These are phyloP conservation scores for Parasarocladium wereldwijsianum DNA, from an alignment of 2,329 filamentous ascomycete species.

Conservation along the genomic window DNA sequence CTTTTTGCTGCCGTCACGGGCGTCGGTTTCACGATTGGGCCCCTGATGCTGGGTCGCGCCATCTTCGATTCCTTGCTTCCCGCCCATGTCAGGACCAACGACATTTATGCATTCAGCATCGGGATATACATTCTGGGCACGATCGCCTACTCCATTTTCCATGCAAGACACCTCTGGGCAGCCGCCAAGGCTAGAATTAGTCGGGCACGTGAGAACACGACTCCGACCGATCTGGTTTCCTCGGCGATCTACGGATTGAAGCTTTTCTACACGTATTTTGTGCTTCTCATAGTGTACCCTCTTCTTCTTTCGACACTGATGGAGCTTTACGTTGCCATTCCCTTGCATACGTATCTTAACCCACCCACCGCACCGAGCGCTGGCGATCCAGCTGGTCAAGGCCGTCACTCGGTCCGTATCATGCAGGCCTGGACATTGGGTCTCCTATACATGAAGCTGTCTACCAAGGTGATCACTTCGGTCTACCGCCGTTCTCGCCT, in stretches of 20 bases:
- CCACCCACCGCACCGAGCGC: conserved; percentile 15
- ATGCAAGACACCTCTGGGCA: conserved; percentile 26
- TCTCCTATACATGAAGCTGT: conserved; percentile 76
- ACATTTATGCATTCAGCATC: conserved; percentile 90
- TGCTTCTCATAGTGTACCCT: conserved; percentile 67
- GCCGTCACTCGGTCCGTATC: conserved; percentile 61
- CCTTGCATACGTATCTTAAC: conserved; percentile 66
- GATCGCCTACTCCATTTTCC: conserved; percentile 44
- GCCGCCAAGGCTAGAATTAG: conserved; percentile 5
- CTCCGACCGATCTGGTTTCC: conserved; percentile 9
- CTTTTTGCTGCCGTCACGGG: conserved; percentile 81
- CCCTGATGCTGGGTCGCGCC: conserved; percentile 68
- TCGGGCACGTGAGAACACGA: too few species aligned
- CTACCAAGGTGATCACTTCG: conserved; percentile 51
- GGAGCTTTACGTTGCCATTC: conserved; percentile 80
- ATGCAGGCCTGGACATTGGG: conserved; percentile 92
- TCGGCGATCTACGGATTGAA: conserved; percentile 18
- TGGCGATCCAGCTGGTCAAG: conserved; percentile 11
- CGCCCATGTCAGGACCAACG: conserved; percentile 62
- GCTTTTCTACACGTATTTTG: conserved; percentile 60
- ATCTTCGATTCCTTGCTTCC: conserved; percentile 65
- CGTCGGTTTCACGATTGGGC: conserved; percentile 71
- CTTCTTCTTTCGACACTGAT: conserved; percentile 64
- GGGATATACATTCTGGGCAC: conserved; percentile 72
- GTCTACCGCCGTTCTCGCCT: conserved; percentile 56